phyloP scores from a whole-genome alignment of 2,329 filamentous ascomycete genomes.

The Boeremia lycopersici region DNA sequence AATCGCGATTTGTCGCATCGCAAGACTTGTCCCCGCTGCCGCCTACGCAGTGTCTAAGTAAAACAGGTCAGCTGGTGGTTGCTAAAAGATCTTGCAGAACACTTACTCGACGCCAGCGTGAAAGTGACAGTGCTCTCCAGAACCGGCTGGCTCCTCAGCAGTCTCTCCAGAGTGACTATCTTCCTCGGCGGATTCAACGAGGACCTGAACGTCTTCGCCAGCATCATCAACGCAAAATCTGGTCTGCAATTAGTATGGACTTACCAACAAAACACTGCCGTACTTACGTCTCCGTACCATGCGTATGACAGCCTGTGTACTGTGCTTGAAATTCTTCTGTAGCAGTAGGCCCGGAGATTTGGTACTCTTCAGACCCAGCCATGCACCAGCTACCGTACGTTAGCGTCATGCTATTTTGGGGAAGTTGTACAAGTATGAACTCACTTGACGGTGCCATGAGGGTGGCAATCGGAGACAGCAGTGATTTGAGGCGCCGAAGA shows the following conservation, averaged over 20 bases:
- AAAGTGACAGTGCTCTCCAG: constrained; percentile 64
- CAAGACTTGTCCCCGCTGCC: constrained; percentile 55
- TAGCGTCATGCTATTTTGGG: constrained; percentile 10
- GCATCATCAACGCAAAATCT: constrained; percentile 68
- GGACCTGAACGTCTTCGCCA: constrained; percentile 66
- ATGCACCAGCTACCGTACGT: constrained; percentile 51
- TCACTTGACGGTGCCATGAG: constrained; percentile 54
- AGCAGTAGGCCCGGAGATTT: constrained; percentile 58
- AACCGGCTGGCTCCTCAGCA: constrained; percentile 24
- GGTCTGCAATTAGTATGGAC: constrained; percentile 1
- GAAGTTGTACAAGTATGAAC: constrained; percentile 9
- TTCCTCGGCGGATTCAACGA: constrained; percentile 46
- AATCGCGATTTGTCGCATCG: constrained; percentile 59
- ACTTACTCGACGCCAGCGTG: constrained; percentile 76
- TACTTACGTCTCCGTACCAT: constrained; percentile 63
- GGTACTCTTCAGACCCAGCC: constrained; percentile 50
- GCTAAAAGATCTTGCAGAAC: no score
- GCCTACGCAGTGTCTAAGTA: constrained; percentile 62
- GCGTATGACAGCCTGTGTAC: constrained; percentile 69
- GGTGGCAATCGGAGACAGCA: constrained; percentile 60
- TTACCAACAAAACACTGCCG: not conserved
- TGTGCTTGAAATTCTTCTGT: constrained; percentile 63
- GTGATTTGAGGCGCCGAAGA: constrained; percentile 42
- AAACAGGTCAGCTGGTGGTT: constrained; percentile 34
- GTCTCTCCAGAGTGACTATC: constrained; percentile 23